Base-by-base conservation (phyloP, 208 protist genomes). In the Acanthamoeba lenticulata region DNA sequence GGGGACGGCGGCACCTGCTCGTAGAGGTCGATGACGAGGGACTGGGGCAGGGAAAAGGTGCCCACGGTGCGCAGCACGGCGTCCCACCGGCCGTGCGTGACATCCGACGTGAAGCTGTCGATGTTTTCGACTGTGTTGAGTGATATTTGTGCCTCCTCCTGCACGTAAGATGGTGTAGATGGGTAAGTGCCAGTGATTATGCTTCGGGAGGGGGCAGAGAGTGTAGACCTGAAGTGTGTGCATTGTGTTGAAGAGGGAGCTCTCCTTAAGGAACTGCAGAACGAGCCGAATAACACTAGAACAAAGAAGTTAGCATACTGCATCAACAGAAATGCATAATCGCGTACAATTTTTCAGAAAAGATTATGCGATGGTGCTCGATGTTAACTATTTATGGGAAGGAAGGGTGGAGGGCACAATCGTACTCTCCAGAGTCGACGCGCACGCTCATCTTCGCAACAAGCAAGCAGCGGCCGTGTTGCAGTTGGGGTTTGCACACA, bases 1-100 rank as follows among this genome's bases (percentile, higher is more conserved):
- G n/a, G n/a, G n/a, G n/a, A n/a, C n/a, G n/a, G n/a, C n/a, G n/a
- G 77, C 27, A 94, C 92, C 52, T 94, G 92, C 92, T 94, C 92
- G 40, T 94, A 94, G 17, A 94, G 42, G 52, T 94, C 92, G 52
- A 94, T 79, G n/a, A 94, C n/a, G 52, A 90, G 72, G n/a, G 67
- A 32, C 49, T 62, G 47, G 19, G 92, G 79, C 17, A 94, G 49
- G 34, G 57, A 17, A 29, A 94, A 79, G 5, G 79, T 81, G 47
- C 65, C 57, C 47, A 90, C 44, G 15, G 74, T 92, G 0, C 67
- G 74, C 40, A 94, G 83, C 62, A 94, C 93, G 0, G 81, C 55
- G 29, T 94, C 93, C 93, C 93, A 94, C 9, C 69, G 34, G 11
- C 93, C 93, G 45, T 79, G 36, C 34, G 47, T 55, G 44, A 94